Base-by-base conservation (phyloP, 371 early-diverging fungal genomes). In the Lichtheimia corymbifera region DNA sequence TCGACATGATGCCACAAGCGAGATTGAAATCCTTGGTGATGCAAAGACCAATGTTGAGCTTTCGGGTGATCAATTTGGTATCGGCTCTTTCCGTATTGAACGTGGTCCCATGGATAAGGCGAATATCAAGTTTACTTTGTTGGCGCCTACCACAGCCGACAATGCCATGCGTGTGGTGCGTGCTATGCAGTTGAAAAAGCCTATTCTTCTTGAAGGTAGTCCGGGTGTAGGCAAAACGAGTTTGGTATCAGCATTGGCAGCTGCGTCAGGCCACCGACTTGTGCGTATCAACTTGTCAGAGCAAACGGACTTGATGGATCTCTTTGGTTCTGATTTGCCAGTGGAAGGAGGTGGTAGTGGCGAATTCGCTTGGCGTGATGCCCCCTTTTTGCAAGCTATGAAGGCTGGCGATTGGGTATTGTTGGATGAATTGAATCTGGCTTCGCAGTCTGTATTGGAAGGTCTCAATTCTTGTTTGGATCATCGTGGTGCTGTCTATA, bases 391-490 rank as follows among this genome's bases (percentile, higher is more conserved):
- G 63, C 85, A 88, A 61, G 99, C 97, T 7, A 93, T 99, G 92
- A 85, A 95, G 76, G 83, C 83, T 4, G 99, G 99, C 11, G 91
- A 94, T 72, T 99, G 98, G 98, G 97, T 99, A 3, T 78, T 99
- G 52, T 77, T 99, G 15, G 99, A 99, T 76, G 99, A 99, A 72
- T 87, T 99, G 63, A 99, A 99, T 74, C 80, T 99, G 67, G 99
- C 99, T 6, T 93, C 97, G 13, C 99, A 99, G 77, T 94, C 95
- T 66, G 99, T 99, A 2, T 84, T 99, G 35, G 99, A 99, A 86
- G 99, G 99, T 64, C 83, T 99, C 62, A 99, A 99, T 74, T 94
- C 98, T 7, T 95, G 98, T 68, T 79, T 99, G 41, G 99, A 99
- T 82, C 98, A 99, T 76, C 93, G 99, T 72, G 95, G 94, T 49